Base-by-base conservation (phyloP, 495 filamentous ascomycete species). In the Lepraria neglecta region DNA sequence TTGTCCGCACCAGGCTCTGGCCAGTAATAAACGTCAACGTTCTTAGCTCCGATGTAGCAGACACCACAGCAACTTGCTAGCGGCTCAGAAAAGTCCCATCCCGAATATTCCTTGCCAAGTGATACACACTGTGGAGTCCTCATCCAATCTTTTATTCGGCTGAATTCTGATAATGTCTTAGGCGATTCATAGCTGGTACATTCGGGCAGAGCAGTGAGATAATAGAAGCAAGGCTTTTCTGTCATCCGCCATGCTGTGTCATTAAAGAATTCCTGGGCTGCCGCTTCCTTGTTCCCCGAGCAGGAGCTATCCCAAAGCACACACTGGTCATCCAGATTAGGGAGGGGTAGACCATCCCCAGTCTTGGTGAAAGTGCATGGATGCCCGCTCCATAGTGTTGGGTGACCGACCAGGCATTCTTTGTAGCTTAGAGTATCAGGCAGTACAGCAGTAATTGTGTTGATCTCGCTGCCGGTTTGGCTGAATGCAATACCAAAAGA, bases 11-110 rank as follows among this genome's bases (percentile, higher is more conserved):
- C 47, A 1, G 46, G 58, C 14, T 51, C 58, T 15, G 46, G 47
- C 58, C 58, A 60, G 31, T 60, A 60, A 33, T 38, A 60, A 11
- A 60, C 30, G 30, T 60, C 46, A 28, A 60, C 58, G 12, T 27
- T 60, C 31, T 28, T 24, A 14, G 42, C 58, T 17, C 2, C 19
- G 43, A 60, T 44, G 10, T 11, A 33, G 45, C 58, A 60, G 3
- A 47, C 4, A 35, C 21, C 45, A 31, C 58, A 60, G 45, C 58
- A 60, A 51, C 33, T 33, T 7, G 10, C 48, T n/a, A 11, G 19
- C 15, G 10, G 2, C 6, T n/a, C 33, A 35, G 44, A 30, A 2
- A 1, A 28, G 15, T 11, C 6, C 9, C 15, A 28, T 11, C 43
- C 7, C 0, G 56, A 10, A 17, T 30, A 12, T 21, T 60, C 27